These are phyloP conservation scores for Sugiyamaella japonica DNA, from an alignment of 1,139 yeast species.

Conservation along the genomic window DNA sequence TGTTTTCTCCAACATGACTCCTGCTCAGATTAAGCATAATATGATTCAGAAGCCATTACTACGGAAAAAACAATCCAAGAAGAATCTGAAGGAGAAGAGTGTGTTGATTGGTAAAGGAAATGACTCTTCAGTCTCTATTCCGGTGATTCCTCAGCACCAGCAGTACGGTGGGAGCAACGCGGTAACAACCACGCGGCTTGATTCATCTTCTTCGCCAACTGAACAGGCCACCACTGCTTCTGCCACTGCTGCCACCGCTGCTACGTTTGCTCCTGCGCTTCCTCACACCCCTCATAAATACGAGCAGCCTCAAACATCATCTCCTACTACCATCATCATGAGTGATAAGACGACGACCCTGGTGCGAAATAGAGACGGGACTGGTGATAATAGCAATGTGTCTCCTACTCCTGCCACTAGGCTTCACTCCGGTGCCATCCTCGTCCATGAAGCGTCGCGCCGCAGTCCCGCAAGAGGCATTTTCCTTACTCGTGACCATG, in stretches of 20 bases:
- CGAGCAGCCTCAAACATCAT: constrained; percentile 6
- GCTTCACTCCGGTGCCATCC: constrained; percentile 30
- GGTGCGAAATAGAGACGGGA: constrained; percentile 12
- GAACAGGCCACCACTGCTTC: neutral
- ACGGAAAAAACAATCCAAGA: constrained; percentile 18
- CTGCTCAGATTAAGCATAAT: constrained; percentile 20
- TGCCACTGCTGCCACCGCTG: neutral
- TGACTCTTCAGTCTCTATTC: neutral
- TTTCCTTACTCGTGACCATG: constrained; percentile 24
- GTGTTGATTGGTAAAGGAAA: constrained; percentile 4
- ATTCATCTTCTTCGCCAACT: too few species aligned
- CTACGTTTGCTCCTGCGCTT: constrained; percentile 1
- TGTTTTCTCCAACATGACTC: constrained; percentile 21
- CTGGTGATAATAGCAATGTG: constrained; percentile 16
- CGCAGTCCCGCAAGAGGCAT: constrained; percentile 37
- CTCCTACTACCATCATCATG: constrained; percentile 26
- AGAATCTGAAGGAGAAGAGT: constrained; percentile 17
- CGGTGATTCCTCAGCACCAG: constrained; percentile 3
- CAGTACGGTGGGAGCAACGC: neutral
- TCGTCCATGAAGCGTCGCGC: constrained; percentile 36
- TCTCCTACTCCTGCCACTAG: constrained; percentile 37
- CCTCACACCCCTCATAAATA: constrained; percentile 4
- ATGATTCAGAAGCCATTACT: constrained; percentile 19
- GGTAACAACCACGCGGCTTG: too few species aligned
- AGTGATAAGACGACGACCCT: constrained; percentile 21